Percentiles rank a stretch among this genome's conserved stretches.
These are phyloP conservation scores for Fusarium sp. DNA, from an alignment of 2,329 filamentous ascomycete genomes.

Conservation along the genomic window DNA sequence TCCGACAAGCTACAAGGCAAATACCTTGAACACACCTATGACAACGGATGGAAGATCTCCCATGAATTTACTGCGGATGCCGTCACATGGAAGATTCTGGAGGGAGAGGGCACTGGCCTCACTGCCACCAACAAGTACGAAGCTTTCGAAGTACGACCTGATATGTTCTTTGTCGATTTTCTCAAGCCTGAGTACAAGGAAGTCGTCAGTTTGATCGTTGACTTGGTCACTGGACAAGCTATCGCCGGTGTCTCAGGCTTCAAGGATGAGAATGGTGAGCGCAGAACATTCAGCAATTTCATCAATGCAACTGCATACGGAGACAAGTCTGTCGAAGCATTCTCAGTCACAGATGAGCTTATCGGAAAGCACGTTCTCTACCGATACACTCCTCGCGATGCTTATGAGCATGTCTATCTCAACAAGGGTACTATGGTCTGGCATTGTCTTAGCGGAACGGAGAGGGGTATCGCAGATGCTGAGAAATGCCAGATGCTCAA, in stretches of 20 bases:
- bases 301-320: slow-evolving; percentile 4
- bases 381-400: slow-evolving; percentile 17
- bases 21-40: slow-evolving; percentile 11
- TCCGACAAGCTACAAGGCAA: slow-evolving; percentile 5
- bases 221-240: background rate
- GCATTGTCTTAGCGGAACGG: slow-evolving; percentile 30
- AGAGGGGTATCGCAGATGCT: slow-evolving; percentile 26
- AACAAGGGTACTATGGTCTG: slow-evolving; percentile 30
- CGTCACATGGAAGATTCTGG: slow-evolving; percentile 13
- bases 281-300: slow-evolving; percentile 23
- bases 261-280: background rate
- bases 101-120: slow-evolving; percentile 7
- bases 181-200: slow-evolving; percentile 25
- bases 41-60: slow-evolving; percentile 21
- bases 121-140: slow-evolving; percentile 11
- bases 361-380: slow-evolving; percentile 33
- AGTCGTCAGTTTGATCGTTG: slow-evolving; percentile 16
- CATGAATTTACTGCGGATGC: background rate
- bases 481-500: slow-evolving; percentile 32
- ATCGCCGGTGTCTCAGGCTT: slow-evolving; percentile 21
- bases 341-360: slow-evolving; percentile 14
- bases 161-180: slow-evolving; percentile 33
- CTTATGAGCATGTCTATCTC: slow-evolving; percentile 32
- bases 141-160: slow-evolving; percentile 23
- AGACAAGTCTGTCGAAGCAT: background rate